Evolutionary conservation across 257 asterid species (phyloP).

Genomic region (Solanum ahanhuiri): DNA sequence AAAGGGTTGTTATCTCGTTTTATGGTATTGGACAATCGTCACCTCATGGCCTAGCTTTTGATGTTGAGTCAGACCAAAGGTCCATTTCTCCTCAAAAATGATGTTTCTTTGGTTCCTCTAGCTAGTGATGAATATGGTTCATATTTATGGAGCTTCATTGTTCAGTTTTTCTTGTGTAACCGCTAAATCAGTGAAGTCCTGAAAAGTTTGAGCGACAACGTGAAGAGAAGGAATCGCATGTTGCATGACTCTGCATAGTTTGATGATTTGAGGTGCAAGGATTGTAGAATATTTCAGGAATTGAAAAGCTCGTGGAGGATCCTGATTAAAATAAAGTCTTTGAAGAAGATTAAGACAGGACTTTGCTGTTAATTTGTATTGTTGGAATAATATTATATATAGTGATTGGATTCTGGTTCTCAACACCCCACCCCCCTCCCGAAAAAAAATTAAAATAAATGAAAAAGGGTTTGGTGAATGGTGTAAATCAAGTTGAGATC

Average conservation of each 20-base stretch:
- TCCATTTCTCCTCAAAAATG: not conserved
- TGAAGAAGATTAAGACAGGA: not conserved
- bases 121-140: not conserved
- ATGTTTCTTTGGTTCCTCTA: not conserved
- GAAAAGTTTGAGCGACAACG: not conserved
- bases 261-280: not conserved
- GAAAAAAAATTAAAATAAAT: not conserved
- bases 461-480: not conserved
- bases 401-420: not conserved
- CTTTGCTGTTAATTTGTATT: not conserved
- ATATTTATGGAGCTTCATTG: not conserved
- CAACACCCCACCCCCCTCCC: not conserved
- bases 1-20: not conserved
- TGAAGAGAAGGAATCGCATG: not conserved
- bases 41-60: not conserved
- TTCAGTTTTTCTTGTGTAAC: not conserved
- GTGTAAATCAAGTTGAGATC: not conserved
- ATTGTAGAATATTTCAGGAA: not conserved
- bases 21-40: not conserved
- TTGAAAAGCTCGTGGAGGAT: not conserved
- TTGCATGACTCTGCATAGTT: not conserved
- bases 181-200: not conserved
- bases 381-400: not conserved
- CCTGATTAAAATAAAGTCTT: not conserved
- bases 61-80: not conserved